Percentiles rank a stretch among this genome's conserved stretches.
phyloP scores from a whole-genome alignment of 2,329 filamentous ascomycete genomes.

The Trichoderma brevicompactum region DNA sequence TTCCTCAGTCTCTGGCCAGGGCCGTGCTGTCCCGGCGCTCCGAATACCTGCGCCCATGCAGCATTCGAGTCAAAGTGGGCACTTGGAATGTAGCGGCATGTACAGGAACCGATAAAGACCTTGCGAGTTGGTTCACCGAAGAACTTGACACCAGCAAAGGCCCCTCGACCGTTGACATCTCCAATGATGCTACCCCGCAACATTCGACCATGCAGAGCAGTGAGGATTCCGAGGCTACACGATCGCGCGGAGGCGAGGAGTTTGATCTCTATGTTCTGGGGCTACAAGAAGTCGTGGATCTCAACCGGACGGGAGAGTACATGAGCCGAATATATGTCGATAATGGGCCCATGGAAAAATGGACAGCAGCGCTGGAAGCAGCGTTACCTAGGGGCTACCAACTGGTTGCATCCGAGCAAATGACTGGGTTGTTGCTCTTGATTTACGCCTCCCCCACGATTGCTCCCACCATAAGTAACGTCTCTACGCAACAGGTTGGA shows the following conservation, averaged over 20 bases:
- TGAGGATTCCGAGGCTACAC: slow-evolving; percentile 41
- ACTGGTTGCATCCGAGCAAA: slow-evolving; percentile 78
- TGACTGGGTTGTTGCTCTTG: slow-evolving; percentile 82
- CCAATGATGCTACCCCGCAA: slow-evolving; percentile 46
- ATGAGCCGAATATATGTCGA: slow-evolving; percentile 74
- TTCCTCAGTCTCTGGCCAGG: slow-evolving; percentile 63
- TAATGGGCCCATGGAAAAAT: slow-evolving; percentile 70
- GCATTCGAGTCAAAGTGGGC: slow-evolving; percentile 84
- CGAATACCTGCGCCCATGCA: slow-evolving; percentile 78
- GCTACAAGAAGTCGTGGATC: slow-evolving; percentile 88
- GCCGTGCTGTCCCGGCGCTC: slow-evolving; percentile 72
- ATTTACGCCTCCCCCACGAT: slow-evolving; percentile 84
- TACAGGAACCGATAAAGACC: slow-evolving; percentile 82
- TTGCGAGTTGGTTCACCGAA: slow-evolving; percentile 85
- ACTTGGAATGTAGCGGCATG: slow-evolving; percentile 93
- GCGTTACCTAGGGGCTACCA: slow-evolving; percentile 78
- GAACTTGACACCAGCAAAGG: slow-evolving; percentile 71
- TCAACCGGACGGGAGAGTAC: slow-evolving; percentile 79
- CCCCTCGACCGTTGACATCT: slow-evolving; percentile 59
- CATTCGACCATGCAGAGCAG: slow-evolving; percentile 44
- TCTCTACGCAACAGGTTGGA: slow-evolving; percentile 82
- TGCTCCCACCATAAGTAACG: slow-evolving; percentile 73
- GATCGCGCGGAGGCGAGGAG: slow-evolving; percentile 64
- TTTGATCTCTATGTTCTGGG: slow-evolving; percentile 89
- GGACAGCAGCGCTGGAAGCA: slow-evolving; percentile 76